phyloP scores from a whole-genome alignment of 106 monocot species.

The Gastrodia elata region DNA sequence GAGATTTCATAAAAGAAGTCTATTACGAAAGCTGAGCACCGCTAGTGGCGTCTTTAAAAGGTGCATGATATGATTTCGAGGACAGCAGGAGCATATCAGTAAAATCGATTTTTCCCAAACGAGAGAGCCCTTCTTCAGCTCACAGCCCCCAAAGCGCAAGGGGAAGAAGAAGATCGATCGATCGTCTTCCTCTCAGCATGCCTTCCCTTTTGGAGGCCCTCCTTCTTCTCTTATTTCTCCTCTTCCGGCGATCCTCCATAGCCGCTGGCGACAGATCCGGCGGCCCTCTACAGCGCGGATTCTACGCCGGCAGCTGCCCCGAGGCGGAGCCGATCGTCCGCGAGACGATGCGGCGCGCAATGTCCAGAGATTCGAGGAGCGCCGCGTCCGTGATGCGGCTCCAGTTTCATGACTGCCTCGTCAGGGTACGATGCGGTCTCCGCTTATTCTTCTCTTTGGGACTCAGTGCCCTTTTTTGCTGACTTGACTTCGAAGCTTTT shows the following conservation, averaged over 20 bases:
- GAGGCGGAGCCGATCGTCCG: slow-evolving; percentile 49
- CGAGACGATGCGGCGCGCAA: slow-evolving; percentile 30
- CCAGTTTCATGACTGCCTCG: slow-evolving; percentile 92
- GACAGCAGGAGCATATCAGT: too few species aligned
- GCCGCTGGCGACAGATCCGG: slow-evolving; percentile 10
- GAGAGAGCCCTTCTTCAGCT: too few species aligned
- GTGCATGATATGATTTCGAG: too few species aligned
- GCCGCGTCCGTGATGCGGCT: slow-evolving; percentile 83
- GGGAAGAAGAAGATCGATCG: background rate
- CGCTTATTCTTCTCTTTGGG: background rate
- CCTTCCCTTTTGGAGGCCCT: slow-evolving; percentile 13
- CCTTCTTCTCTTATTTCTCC: slow-evolving; percentile 9
- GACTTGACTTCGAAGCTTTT: too few species aligned
- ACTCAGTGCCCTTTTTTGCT: background rate
- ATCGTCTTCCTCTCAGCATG: background rate
- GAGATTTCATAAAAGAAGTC: too few species aligned
- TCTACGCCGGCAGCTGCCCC: slow-evolving; percentile 63
- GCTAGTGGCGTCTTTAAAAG: too few species aligned
- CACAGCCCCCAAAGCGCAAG: too few species aligned
- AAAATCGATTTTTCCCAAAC: too few species aligned
- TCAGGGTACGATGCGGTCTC: slow-evolving; percentile 36
- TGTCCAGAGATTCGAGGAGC: slow-evolving; percentile 53
- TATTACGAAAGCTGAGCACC: too few species aligned
- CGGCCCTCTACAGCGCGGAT: slow-evolving; percentile 34
- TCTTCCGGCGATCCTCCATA: background rate